Evolutionary conservation across 192 early-diverging fungal genomes (phyloP).

Genomic region (Coemansia sp.): DNA sequence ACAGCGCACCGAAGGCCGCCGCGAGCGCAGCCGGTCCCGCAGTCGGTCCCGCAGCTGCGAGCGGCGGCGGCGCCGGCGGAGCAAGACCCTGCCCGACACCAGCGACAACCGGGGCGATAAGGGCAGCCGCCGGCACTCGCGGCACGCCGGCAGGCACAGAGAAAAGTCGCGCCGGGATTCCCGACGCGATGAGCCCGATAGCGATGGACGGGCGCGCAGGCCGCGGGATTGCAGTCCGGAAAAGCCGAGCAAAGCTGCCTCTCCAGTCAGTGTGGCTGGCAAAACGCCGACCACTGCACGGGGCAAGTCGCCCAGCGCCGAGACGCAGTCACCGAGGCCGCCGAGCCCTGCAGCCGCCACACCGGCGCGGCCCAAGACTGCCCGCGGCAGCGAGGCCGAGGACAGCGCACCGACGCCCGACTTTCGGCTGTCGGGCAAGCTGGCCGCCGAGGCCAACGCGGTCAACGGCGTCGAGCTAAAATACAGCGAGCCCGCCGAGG

Average conservation of each 20-base stretch:
- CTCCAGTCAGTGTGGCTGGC: background rate
- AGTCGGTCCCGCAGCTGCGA: slow-evolving; percentile 2
- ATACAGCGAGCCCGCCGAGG: slow-evolving; percentile 89
- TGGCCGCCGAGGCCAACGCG: slow-evolving; percentile 85
- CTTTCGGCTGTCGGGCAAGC: slow-evolving; percentile 78
- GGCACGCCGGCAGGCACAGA: background rate
- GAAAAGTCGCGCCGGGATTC: slow-evolving; percentile 7
- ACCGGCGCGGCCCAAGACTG: slow-evolving; percentile 11
- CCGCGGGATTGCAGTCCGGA: background rate
- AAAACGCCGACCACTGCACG: background rate
- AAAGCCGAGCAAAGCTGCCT: background rate
- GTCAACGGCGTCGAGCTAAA: slow-evolving; percentile 85
- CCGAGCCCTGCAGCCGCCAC: background rate
- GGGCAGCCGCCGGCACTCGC: background rate
- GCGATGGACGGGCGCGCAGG: background rate
- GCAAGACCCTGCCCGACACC: slow-evolving; percentile 6
- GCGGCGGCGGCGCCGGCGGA: slow-evolving; percentile 5
- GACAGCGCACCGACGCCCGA: slow-evolving; percentile 57
- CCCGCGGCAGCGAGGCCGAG: slow-evolving; percentile 7
- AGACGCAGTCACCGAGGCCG: background rate
- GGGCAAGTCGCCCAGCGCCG: background rate
- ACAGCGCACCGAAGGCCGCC: slow-evolving; percentile 5
- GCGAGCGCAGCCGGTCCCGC: slow-evolving; percentile 1
- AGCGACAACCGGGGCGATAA: background rate
- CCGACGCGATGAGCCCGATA: background rate